Evolutionary conservation across 1,139 yeast species (phyloP).

Genomic region (Candida buenavistaensis): DNA sequence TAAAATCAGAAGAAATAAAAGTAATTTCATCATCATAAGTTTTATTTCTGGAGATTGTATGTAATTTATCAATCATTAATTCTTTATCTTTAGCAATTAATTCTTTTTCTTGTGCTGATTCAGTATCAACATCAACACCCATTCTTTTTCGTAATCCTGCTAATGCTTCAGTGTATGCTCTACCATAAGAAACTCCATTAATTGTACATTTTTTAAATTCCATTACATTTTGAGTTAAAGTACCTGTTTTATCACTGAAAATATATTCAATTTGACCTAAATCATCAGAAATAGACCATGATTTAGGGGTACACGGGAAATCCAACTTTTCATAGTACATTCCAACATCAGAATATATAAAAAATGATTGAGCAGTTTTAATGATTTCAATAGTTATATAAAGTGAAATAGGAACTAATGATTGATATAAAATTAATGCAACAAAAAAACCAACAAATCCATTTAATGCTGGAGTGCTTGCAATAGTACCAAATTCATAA

Average conservation of each 20-base stretch:
- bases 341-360: constrained; percentile 51
- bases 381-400: constrained; percentile 61
- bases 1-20: constrained; percentile 48
- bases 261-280: constrained; percentile 65
- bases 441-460: constrained; percentile 55
- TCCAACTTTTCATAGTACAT: constrained; percentile 55
- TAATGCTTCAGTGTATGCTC: constrained; percentile 61
- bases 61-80: constrained; percentile 36
- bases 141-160: constrained; percentile 58
- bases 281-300: constrained; percentile 65
- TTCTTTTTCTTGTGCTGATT: constrained; percentile 39
- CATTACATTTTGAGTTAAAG: constrained; percentile 61
- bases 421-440: constrained; percentile 55
- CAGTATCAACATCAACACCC: constrained; percentile 54
- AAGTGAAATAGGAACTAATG: constrained; percentile 60
- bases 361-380: constrained; percentile 58
- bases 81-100: constrained; percentile 37
- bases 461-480: constrained; percentile 49
- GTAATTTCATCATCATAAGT: constrained; percentile 44
- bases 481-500: constrained; percentile 53
- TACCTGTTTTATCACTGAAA: constrained; percentile 63
- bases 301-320: constrained; percentile 60
- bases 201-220: constrained; percentile 62
- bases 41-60: constrained; percentile 18
- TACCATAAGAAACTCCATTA: constrained; percentile 55